These are phyloP conservation scores for Paramyrothecium roridum DNA, from an alignment of 2,329 filamentous ascomycete genomes.

Conservation along the genomic window DNA sequence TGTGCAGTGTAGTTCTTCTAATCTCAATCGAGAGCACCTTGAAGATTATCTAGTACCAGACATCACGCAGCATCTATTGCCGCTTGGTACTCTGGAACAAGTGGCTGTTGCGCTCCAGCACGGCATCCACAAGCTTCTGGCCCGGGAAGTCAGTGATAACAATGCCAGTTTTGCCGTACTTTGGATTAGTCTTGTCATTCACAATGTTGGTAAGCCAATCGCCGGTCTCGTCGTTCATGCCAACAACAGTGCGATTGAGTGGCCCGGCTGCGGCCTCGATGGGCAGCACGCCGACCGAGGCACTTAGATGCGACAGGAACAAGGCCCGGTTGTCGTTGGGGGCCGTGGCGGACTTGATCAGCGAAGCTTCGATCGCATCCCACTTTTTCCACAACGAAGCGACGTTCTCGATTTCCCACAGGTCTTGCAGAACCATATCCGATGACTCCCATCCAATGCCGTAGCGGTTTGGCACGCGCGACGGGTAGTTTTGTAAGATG, in stretches of 20 bases:
- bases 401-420: background rate
- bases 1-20: no score
- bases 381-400: background rate
- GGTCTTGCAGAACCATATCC: background rate
- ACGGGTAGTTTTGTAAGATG: background rate
- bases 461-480: background rate
- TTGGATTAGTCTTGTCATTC: background rate
- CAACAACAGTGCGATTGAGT: background rate
- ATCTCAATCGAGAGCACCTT: no score
- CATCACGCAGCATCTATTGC: no score
- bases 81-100: no score
- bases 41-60: no score
- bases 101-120: conserved; percentile 6
- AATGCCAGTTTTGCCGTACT: background rate
- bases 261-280: background rate
- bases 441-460: background rate
- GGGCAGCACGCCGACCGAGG: background rate
- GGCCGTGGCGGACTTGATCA: background rate
- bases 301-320: background rate
- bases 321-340: background rate
- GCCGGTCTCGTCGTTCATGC: background rate
- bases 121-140: background rate
- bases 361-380: background rate
- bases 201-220: background rate
- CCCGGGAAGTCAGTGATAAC: background rate